Evolutionary conservation across 139 green algal genomes (phyloP).

Genomic region (Tetradesmus lagerheimii): DNA sequence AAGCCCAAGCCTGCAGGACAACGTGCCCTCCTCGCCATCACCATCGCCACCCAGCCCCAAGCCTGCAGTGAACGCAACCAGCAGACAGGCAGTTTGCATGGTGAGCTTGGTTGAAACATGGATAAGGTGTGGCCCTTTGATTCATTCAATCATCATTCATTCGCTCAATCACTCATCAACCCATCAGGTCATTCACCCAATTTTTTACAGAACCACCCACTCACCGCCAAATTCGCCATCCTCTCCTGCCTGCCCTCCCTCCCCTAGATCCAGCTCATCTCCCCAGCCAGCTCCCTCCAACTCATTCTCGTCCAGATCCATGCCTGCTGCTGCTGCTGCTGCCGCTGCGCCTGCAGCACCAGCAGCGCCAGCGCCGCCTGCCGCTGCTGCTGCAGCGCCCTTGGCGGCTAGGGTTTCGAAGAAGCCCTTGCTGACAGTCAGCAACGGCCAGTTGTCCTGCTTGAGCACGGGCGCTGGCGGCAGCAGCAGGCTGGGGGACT

Average conservation of each 20-base stretch:
- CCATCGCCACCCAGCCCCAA: neutral
- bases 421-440: conserved; percentile 97
- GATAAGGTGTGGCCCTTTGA: no score
- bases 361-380: conserved; percentile 48
- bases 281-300: conserved; percentile 84
- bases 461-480: conserved; percentile 67
- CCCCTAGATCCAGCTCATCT: conserved; percentile 81
- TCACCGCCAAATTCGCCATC: conserved; percentile 11
- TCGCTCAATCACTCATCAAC: neutral
- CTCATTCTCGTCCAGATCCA: conserved; percentile 74
- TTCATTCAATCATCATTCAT: no score
- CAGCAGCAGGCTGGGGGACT: conserved; percentile 50
- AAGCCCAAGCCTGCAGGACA: no score
- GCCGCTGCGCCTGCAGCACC: conserved; percentile 40
- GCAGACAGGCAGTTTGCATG: no score
- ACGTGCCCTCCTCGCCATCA: conserved; percentile 75
- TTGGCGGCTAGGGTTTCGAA: conserved; percentile 93
- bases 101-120: no score
- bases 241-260: conserved; percentile 41
- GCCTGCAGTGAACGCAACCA: no score
- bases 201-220: neutral
- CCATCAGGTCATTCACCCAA: no score
- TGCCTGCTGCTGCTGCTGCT: conserved; percentile 54
- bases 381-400: conserved; percentile 54
- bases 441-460: conserved; percentile 98